Base-by-base conservation (phyloP, 179 eudicot genomes). In the Nepenthes alata region DNA sequence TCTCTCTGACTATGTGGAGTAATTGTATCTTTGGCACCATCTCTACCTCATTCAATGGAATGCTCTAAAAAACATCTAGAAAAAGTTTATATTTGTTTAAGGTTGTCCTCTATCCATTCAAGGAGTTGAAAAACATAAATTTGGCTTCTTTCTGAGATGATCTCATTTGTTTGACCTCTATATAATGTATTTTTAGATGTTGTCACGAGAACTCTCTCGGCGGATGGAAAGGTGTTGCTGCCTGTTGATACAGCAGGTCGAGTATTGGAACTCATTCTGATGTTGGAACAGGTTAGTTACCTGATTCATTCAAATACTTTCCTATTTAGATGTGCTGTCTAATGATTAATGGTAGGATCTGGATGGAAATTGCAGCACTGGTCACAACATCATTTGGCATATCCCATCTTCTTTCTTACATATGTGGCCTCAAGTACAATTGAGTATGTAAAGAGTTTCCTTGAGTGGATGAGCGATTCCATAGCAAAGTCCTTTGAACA, bases 241-340 rank as follows among this genome's bases (percentile, higher is more conserved):
- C 98, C 98, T 44, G 93, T 93, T 12, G 96, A 93, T 81, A 89
- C 98, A 66, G 96, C 95, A 64, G 98, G 98, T 13, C 87, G 98
- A 65, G 91, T 87, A 25, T 65, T 93, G 70, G 98, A 93, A 77
- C 78, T 89, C 48, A 48, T 85, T 54, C 75, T 93, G 58, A 83
- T 82, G 70, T 73, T 93, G 53, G 98, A 93, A 65, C 93, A 91
- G 98, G 98, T 84, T 51, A 67, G 73, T 58, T 41, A 5, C 57
- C 11, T 52, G 44, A 9, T 51, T 15, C 8, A 47, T 48, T 56
- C 45, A 51, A 52, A 11, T n/a, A 44, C 8, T 53, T 59, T 10
- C 45, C 14, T 41, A 11, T 70, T 16, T 45, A 25, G 52, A 14
- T 13, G 47, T 73, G 53, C n/a, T 61, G 45, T 36, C 39, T 44